A percentile compares a stretch with the other conserved stretches of the same genome.
These are phyloP conservation scores for Trichosporon ovoides DNA, from an alignment of 1,284 basidiomycete genomes.

Conservation along the genomic window DNA sequence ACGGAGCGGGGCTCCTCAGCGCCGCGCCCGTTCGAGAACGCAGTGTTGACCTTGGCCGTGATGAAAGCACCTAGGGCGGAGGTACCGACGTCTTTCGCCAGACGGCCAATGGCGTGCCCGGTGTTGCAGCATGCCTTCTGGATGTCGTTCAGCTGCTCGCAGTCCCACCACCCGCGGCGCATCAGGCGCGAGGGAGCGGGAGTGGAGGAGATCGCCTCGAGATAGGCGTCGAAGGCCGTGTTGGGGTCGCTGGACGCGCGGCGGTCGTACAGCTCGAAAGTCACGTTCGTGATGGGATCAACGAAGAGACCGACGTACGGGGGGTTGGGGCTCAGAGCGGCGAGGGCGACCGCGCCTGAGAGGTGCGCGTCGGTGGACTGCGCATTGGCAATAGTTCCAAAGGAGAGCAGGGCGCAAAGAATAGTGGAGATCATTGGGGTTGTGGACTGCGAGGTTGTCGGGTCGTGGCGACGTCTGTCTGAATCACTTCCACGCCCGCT, in stretches of 20 bases:
- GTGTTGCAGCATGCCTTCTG: not conserved
- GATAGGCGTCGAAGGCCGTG: not conserved
- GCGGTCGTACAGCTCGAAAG: not conserved
- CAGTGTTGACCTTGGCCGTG: not conserved
- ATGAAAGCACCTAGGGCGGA: not conserved
- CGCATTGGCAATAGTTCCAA: too few species aligned
- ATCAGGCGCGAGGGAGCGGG: too few species aligned
- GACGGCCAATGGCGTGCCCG: not conserved
- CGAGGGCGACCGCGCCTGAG: too few species aligned
- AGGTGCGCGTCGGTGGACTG: too few species aligned
- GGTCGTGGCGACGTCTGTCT: too few species aligned
- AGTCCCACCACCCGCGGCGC: not conserved
- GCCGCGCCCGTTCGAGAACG: not conserved
- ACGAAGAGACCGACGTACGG: not conserved
- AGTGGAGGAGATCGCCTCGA: too few species aligned
- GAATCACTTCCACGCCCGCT: too few species aligned
- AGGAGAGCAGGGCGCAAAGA: too few species aligned
- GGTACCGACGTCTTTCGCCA: not conserved
- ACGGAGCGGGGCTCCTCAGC: not conserved
- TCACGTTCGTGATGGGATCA: not conserved
- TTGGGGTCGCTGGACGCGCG: not conserved
- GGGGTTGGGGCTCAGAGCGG: too few species aligned
- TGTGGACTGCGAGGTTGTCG: too few species aligned
- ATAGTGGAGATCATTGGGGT: too few species aligned
- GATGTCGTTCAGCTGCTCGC: not conserved